These are phyloP conservation scores for Euphorbia celastroides DNA, from an alignment of 441 rosid genomes.

Conservation along the genomic window DNA sequence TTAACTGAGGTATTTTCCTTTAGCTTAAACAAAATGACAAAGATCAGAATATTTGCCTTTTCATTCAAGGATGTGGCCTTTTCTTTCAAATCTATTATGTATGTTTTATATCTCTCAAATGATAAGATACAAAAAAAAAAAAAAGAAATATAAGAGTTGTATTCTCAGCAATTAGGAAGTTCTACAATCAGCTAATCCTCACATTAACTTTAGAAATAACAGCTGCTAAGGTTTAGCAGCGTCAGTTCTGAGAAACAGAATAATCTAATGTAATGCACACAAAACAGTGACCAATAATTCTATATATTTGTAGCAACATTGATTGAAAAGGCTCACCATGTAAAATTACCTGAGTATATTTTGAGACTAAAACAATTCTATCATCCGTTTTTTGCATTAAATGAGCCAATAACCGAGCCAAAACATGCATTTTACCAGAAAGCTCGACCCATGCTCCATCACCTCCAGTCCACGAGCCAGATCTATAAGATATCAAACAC, in stretches of 20 bases:
- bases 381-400: constrained; percentile 79
- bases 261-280: neutral
- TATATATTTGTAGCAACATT: neutral
- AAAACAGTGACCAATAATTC: neutral
- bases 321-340: constrained; percentile 11
- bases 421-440: constrained; percentile 97
- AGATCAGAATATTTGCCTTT: constrained; percentile 5
- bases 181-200: neutral
- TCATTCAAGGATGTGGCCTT: neutral
- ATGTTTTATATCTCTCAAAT: neutral
- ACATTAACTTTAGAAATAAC: neutral
- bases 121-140: neutral
- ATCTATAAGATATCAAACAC: constrained; percentile 38
- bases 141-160: neutral
- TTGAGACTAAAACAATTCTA: constrained; percentile 95
- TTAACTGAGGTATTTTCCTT: neutral
- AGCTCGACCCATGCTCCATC: constrained; percentile 97
- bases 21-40: constrained; percentile 7
- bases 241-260: constrained; percentile 7
- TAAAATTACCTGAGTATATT: constrained; percentile 83
- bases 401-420: constrained; percentile 83
- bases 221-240: neutral
- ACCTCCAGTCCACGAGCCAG: constrained; percentile 95
- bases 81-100: neutral
- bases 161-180: neutral